These are phyloP conservation scores for Oryza officinalis DNA, from an alignment of 176 grass and related monocot genomes.

Conservation along the genomic window DNA sequence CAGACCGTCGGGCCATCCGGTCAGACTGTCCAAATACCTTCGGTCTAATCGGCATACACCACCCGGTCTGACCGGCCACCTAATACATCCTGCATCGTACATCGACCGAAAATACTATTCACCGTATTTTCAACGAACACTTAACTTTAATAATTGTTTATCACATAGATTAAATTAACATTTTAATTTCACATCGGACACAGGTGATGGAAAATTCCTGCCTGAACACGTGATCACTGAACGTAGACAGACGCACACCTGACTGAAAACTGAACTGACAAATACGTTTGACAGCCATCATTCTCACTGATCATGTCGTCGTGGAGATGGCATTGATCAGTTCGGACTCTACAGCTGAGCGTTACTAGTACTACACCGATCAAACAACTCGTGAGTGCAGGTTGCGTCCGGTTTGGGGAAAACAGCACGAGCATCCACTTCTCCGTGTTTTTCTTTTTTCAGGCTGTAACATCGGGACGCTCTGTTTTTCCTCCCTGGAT, in stretches of 20 bases:
- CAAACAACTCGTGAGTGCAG: neutral
- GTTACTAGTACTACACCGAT: neutral
- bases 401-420: neutral
- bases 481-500: neutral
- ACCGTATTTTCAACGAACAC: no score
- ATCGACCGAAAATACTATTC: no score
- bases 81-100: no score
- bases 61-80: no score
- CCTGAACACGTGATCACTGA: neutral
- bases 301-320: neutral
- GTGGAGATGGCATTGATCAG: neutral
- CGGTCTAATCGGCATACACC: no score
- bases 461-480: neutral
- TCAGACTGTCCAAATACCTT: no score
- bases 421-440: neutral
- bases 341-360: neutral
- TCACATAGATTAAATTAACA: no score
- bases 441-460: neutral
- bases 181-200: no score
- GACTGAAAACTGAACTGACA: neutral
- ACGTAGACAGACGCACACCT: neutral
- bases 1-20: no score
- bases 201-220: neutral
- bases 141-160: no score
- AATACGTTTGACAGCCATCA: neutral